phyloP scores from a whole-genome alignment of 1,139 yeast genomes.

The Candida neerlandica region DNA sequence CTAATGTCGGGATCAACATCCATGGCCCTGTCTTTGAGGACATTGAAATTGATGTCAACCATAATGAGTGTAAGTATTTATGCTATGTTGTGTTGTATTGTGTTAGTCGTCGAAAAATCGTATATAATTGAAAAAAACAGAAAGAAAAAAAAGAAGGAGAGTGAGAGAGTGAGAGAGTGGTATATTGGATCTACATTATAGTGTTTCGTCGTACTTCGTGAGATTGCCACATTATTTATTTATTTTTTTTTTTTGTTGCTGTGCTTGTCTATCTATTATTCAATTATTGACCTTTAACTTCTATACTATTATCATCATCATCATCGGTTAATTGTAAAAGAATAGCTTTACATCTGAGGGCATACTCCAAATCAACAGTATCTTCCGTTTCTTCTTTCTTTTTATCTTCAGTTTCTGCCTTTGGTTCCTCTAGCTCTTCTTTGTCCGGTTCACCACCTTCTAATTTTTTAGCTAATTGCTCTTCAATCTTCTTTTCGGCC shows the following conservation, averaged over 20 bases:
- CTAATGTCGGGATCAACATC: slow-evolving; percentile 83
- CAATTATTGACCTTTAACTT: slow-evolving; percentile 14
- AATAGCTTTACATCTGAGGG: slow-evolving; percentile 15
- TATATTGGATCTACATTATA: no score
- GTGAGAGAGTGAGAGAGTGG: background rate
- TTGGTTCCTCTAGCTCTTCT: slow-evolving; percentile 14
- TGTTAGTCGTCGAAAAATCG: background rate
- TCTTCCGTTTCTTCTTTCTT: slow-evolving; percentile 15
- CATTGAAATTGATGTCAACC: slow-evolving; percentile 25
- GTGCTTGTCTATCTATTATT: background rate
- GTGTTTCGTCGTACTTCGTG: no score
- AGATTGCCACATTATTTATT: background rate
- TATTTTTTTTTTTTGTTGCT: background rate
- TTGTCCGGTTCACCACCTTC: slow-evolving; percentile 23
- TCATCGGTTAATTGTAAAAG: slow-evolving; percentile 15
- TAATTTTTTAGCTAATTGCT: slow-evolving; percentile 32
- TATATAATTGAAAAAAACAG: background rate
- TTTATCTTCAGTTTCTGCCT: slow-evolving; percentile 14
- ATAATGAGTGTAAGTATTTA: slow-evolving; percentile 9
- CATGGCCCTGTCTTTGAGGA: slow-evolving; percentile 50
- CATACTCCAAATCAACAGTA: slow-evolving; percentile 13
- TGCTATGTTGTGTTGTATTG: background rate
- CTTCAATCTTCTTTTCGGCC: slow-evolving; percentile 41
- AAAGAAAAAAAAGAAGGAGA: background rate
- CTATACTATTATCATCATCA: background rate